Evolutionary conservation across 768 basidiomycete species (phyloP).

Genomic region (Leucocoprinus birnbaumii): DNA sequence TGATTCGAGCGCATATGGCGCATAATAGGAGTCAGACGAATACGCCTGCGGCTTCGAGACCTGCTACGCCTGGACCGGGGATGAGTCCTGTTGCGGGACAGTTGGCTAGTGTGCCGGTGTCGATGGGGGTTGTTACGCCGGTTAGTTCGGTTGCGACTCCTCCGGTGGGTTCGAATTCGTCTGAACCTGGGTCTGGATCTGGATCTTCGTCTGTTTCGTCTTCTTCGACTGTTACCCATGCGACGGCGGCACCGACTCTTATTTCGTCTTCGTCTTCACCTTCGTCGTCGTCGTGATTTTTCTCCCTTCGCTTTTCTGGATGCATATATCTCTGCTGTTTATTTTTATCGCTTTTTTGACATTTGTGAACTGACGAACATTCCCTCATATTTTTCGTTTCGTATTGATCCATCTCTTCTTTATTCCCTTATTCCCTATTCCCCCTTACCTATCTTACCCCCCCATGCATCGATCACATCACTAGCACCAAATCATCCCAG

Average conservation of each 20-base stretch:
- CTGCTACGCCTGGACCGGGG: slow-evolving; percentile 51
- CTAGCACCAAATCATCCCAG: too few species aligned
- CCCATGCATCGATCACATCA: too few species aligned
- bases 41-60: slow-evolving; percentile 67
- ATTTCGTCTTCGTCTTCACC: not conserved
- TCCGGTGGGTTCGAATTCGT: too few species aligned
- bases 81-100: slow-evolving; percentile 2
- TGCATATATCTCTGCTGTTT: not conserved
- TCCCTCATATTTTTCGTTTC: too few species aligned
- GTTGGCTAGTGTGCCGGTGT: not conserved
- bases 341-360: too few species aligned
- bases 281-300: not conserved
- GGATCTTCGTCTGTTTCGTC: not conserved
- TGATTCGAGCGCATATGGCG: slow-evolving; percentile 89
- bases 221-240: not conserved
- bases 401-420: too few species aligned
- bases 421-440: too few species aligned
- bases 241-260: not conserved
- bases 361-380: too few species aligned
- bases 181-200: not conserved
- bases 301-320: not conserved
- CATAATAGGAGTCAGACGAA: slow-evolving; percentile 86
- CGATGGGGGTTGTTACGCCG: slow-evolving; percentile 1
- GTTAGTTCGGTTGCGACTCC: not conserved
- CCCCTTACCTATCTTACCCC: too few species aligned